Percentiles rank a stretch among this genome's conserved stretches.
phyloP scores from a whole-genome alignment of 768 basidiomycete genomes.

The Brasilioporus rufonigricans region DNA sequence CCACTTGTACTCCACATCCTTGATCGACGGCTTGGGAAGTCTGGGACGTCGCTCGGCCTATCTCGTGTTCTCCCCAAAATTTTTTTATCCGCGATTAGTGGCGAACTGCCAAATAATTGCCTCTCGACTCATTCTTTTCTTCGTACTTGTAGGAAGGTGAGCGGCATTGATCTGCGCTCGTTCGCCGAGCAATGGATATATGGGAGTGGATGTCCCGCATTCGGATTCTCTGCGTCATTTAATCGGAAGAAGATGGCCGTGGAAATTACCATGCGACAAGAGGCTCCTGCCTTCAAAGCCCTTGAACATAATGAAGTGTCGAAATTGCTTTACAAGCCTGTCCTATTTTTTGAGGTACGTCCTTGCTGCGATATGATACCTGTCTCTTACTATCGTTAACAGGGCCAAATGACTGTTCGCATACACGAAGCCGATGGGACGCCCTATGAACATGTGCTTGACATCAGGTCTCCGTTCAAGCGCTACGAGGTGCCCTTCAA shows the following conservation, averaged over 20 bases:
- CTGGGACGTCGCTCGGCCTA: conserved; percentile 91
- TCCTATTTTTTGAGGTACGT: conserved; percentile 83
- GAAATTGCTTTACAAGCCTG: conserved; percentile 73
- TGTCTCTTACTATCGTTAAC: conserved; percentile 7
- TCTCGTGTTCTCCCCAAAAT: conserved; percentile 94
- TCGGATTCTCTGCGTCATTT: conserved; percentile 87
- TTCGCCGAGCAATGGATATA: conserved; percentile 99
- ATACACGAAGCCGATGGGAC: conserved; percentile 99
- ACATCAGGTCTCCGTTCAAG: conserved; percentile 83
- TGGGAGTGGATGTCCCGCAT: conserved; percentile 92
- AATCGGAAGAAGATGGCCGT: conserved; percentile 98
- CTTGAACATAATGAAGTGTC: conserved; percentile 69
- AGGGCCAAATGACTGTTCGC: conserved; percentile 98
- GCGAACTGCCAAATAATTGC: conserved; percentile 81
- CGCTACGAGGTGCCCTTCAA: conserved; percentile 99
- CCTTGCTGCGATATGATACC: background rate
- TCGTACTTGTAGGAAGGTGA: conserved; percentile 88
- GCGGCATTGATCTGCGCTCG: conserved; percentile 81
- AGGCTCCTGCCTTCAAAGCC: conserved; percentile 68
- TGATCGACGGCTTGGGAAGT: conserved; percentile 90
- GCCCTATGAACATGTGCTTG: conserved; percentile 96
- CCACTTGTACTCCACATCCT: conserved; percentile 96
- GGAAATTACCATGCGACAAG: conserved; percentile 92
- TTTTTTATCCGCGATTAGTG: conserved; percentile 90
- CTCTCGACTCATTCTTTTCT: conserved; percentile 91